phyloP scores from a whole-genome alignment of 495 filamentous ascomycete genomes.

The Aspergillus leporis region DNA sequence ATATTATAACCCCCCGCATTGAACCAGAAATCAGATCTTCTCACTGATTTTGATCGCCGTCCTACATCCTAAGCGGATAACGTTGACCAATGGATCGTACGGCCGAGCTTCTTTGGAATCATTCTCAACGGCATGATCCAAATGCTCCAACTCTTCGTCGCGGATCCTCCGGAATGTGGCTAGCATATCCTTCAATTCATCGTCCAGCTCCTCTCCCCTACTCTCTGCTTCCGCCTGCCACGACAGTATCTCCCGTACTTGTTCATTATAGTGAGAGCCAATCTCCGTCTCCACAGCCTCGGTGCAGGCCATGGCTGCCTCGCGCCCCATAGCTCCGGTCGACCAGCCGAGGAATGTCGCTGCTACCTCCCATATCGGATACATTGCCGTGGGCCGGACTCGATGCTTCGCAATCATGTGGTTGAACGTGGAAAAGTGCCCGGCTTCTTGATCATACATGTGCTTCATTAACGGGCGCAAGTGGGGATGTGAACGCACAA shows the following conservation, averaged over 20 bases:
- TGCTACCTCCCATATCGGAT: conserved; percentile 84
- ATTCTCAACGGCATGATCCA: conserved; percentile 92
- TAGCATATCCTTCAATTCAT: conserved; percentile 74
- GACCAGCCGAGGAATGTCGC: conserved; percentile 86
- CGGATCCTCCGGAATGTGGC: conserved; percentile 76
- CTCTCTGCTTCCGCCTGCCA: conserved; percentile 70
- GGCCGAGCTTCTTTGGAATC: conserved; percentile 86
- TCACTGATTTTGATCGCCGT: conserved; percentile 94
- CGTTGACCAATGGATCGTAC: conserved; percentile 83
- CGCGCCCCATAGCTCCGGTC: conserved; percentile 85
- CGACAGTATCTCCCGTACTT: conserved; percentile 75
- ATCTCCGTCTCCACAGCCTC: conserved; percentile 99
- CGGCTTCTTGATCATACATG: conserved; percentile 97
- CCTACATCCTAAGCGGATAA: conserved; percentile 84
- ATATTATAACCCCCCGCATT: background rate
- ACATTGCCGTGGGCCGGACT: conserved; percentile 90
- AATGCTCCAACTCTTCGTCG: conserved; percentile 95
- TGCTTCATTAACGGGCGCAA: conserved; percentile 88
- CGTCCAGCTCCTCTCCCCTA: conserved; percentile 72
- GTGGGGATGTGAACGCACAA: conserved; percentile 77
- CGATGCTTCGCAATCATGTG: conserved; percentile 79
- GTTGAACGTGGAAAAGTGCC: conserved; percentile 86
- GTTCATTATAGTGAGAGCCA: conserved; percentile 91
- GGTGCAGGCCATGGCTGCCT: conserved; percentile 98
- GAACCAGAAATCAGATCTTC: conserved; percentile 66